A percentile compares a stretch with the other conserved stretches of the same genome.
Conservation (phyloP, 495 filamentous ascomycete species). For the Penicillium coprophilum region DNA sequence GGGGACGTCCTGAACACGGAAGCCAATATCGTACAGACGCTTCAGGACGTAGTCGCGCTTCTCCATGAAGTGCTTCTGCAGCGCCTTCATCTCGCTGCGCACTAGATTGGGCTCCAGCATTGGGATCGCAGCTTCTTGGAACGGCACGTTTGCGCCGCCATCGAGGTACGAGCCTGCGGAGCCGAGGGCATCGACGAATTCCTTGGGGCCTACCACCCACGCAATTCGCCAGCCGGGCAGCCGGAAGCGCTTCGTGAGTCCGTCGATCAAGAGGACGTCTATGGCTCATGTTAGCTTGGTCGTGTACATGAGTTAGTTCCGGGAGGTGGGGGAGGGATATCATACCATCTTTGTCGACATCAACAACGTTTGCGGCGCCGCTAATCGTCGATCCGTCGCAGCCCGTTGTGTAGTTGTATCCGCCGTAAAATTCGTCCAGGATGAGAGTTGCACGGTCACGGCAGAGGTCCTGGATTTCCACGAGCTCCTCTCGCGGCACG, state of each 20-base stretch:
- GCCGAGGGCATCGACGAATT: conserved; percentile 91
- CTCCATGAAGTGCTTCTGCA: conserved; percentile 81
- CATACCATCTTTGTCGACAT: conserved; percentile 63
- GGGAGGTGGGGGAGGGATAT: not conserved
- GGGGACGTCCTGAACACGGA: conserved; percentile 73
- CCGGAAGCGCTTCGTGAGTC: conserved; percentile 94
- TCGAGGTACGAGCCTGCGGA: conserved; percentile 95
- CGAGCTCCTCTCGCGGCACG: conserved; percentile 74
- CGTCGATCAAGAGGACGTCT: conserved; percentile 91
- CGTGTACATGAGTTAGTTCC: conserved; percentile 24
- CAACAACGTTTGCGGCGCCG: conserved; percentile 77
- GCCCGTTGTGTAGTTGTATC: conserved; percentile 88
- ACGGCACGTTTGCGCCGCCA: conserved; percentile 89
- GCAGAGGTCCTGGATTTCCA: conserved; percentile 87
- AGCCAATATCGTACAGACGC: conserved; percentile 79
- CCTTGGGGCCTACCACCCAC: conserved; percentile 94
- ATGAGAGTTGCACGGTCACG: conserved; percentile 86
- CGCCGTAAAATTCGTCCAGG: conserved; percentile 95
- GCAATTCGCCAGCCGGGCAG: conserved; percentile 96
- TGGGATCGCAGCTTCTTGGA: conserved; percentile 88
- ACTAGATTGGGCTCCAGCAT: conserved; percentile 87
- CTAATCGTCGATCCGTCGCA: conserved; percentile 89
- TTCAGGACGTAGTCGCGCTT: conserved; percentile 88
- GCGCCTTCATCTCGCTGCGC: conserved; percentile 79
- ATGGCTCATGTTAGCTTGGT: conserved; percentile 1